Evolutionary conservation across 768 basidiomycete species (phyloP).

Genomic region (Russula sp.): DNA sequence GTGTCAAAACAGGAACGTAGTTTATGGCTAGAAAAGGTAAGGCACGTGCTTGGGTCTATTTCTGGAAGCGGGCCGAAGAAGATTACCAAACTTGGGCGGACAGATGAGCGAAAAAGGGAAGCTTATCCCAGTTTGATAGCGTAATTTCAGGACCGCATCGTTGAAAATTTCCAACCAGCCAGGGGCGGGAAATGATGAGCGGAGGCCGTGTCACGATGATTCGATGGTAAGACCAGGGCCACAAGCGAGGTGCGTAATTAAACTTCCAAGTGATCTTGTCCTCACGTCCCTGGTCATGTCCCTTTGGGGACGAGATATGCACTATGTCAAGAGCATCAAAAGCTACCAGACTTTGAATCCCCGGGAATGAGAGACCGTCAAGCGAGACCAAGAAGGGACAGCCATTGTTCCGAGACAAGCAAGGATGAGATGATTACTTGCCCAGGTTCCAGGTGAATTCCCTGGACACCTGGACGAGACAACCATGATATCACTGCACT

Average conservation of each 20-base stretch:
- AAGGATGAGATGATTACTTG: slow-evolving; percentile 1
- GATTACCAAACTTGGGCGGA: not conserved
- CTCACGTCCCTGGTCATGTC: not conserved
- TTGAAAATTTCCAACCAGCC: not conserved
- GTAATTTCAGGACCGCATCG: not conserved
- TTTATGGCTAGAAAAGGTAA: slow-evolving; percentile 17
- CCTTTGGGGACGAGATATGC: not conserved
- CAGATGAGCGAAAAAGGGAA: not conserved
- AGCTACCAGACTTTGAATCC: no score
- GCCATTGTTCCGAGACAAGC: slow-evolving; percentile 1
- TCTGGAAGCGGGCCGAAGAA: not conserved
- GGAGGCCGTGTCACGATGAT: no score
- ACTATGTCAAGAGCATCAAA: no score
- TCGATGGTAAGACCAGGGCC: not conserved
- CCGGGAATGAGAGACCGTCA: no score
- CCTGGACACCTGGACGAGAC: not conserved
- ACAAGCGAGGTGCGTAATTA: not conserved
- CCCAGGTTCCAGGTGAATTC: not conserved
- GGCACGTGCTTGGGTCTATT: not conserved
- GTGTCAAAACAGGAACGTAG: not conserved
- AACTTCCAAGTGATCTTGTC: not conserved
- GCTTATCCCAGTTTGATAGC: not conserved
- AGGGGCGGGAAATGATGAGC: not conserved
- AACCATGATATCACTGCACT: not conserved
- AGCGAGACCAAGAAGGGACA: no score